Evolutionary conservation across 495 filamentous ascomycete genomes (phyloP).

Genomic region (Aspergillus conjunctus): DNA sequence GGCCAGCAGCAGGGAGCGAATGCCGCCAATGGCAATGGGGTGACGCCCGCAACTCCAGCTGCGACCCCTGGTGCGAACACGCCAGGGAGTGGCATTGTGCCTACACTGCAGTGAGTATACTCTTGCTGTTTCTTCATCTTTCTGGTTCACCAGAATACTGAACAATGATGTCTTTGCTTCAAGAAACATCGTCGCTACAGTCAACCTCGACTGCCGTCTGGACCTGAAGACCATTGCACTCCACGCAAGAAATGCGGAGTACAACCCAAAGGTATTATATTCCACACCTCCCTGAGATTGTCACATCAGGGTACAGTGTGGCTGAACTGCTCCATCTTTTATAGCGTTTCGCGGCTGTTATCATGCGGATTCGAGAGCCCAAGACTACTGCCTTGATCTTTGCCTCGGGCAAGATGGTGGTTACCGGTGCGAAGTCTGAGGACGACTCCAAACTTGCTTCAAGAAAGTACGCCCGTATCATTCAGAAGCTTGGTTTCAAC

Average conservation of each 20-base stretch:
- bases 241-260: constrained; percentile 97
- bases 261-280: constrained; percentile 87
- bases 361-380: constrained; percentile 99
- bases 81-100: constrained; percentile 88
- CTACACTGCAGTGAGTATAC: constrained; percentile 96
- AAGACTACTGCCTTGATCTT: constrained; percentile 99
- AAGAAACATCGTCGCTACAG: constrained; percentile 99
- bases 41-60: constrained; percentile 93
- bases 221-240: constrained; percentile 99
- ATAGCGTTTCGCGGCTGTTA: constrained; percentile 98
- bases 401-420: constrained; percentile 98
- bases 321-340: constrained; percentile 44
- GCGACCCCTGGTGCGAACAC: constrained; percentile 82
- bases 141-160: constrained; percentile 51
- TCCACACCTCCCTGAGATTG: constrained; percentile 44
- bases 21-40: constrained; percentile 73
- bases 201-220: constrained; percentile 97
- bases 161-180: constrained; percentile 57
- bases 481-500: constrained; percentile 99
- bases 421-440: constrained; percentile 97
- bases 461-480: constrained; percentile 98
- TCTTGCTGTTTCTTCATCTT: constrained; percentile 44
- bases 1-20: constrained; percentile 64
- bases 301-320: constrained; percentile 48
- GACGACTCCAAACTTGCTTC: constrained; percentile 97